Conservation (phyloP, 805 yeast species). For the Kodamaea jinghongensis region DNA sequence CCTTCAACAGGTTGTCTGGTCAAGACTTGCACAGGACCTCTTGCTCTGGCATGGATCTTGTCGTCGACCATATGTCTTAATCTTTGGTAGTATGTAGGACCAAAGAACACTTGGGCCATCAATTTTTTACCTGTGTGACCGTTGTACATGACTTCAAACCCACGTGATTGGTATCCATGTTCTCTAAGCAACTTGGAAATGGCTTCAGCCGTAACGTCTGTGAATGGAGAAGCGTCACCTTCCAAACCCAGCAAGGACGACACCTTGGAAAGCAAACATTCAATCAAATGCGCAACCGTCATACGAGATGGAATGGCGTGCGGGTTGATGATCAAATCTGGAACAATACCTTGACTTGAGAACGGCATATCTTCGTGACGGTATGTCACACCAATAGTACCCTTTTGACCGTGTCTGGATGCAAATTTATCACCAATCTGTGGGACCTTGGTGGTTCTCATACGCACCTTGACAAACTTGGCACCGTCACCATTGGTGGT, state of each 20-base stretch:
- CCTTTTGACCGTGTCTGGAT: conserved; percentile 99
- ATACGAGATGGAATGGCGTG: conserved; percentile 99
- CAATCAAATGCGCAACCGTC: conserved; percentile 99
- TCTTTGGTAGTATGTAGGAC: conserved; percentile 99
- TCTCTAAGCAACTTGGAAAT: conserved; percentile 88
- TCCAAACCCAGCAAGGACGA: conserved; percentile 93
- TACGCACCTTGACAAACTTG: conserved; percentile 95
- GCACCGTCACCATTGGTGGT: conserved; percentile 98
- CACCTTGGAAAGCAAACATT: conserved; percentile 93
- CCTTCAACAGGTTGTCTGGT: conserved; percentile 99
- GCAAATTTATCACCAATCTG: conserved; percentile 99
- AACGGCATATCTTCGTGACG: conserved; percentile 99
- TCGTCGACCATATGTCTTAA: conserved; percentile 99
- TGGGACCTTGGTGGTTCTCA: conserved; percentile 98
- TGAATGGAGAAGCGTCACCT: conserved; percentile 99
- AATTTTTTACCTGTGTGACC: conserved; percentile 98
- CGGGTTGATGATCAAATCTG: conserved; percentile 96
- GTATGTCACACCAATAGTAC: conserved; percentile 98
- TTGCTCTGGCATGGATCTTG: conserved; percentile 97
- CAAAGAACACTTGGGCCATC: conserved; percentile 98
- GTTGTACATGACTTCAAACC: conserved; percentile 97
- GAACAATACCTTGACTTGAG: conserved; percentile 91
- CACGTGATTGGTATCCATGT: conserved; percentile 97
- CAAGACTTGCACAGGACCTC: conserved; percentile 97
- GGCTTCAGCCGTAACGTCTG: conserved; percentile 97